These are phyloP conservation scores for Avena atlantica DNA, from an alignment of 176 grass and related monocot species.

Conservation along the genomic window DNA sequence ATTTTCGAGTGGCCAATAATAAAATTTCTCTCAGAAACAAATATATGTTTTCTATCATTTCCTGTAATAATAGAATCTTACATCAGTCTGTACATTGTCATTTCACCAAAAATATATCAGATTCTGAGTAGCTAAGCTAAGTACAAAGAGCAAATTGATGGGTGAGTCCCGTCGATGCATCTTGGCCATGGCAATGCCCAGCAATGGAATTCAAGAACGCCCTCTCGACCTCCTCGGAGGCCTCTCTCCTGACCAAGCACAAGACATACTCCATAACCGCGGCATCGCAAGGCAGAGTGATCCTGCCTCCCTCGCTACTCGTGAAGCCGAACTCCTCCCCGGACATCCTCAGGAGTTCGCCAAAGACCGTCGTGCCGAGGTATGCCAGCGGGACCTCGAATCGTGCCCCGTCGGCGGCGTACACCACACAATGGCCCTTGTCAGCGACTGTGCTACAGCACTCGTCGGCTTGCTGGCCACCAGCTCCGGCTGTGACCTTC, in stretches of 20 bases:
- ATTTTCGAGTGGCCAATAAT: neutral
- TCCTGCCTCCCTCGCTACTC: conserved; percentile 31
- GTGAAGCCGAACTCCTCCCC: conserved; percentile 50
- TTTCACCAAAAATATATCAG: neutral
- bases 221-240: conserved; percentile 56
- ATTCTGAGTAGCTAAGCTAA: neutral
- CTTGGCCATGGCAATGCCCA: conserved; percentile 31
- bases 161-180: neutral
- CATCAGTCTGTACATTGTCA: neutral
- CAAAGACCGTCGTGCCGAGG: conserved; percentile 24
- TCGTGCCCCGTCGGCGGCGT: conserved; percentile 21
- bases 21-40: neutral
- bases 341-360: conserved; percentile 47
- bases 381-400: conserved; percentile 46
- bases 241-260: conserved; percentile 47
- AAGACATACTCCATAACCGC: conserved; percentile 53
- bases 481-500: conserved; percentile 5
- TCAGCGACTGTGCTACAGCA: conserved; percentile 20
- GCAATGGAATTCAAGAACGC: conserved; percentile 56
- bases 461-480: neutral
- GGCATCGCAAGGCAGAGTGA: conserved; percentile 63
- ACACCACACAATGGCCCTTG: conserved; percentile 38
- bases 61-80: neutral
- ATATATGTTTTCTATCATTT: neutral
- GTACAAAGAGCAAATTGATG: conserved; percentile 12